Evolutionary conservation across 139 green algal genomes (phyloP).

Genomic region (Chlorella sorokiniana): DNA sequence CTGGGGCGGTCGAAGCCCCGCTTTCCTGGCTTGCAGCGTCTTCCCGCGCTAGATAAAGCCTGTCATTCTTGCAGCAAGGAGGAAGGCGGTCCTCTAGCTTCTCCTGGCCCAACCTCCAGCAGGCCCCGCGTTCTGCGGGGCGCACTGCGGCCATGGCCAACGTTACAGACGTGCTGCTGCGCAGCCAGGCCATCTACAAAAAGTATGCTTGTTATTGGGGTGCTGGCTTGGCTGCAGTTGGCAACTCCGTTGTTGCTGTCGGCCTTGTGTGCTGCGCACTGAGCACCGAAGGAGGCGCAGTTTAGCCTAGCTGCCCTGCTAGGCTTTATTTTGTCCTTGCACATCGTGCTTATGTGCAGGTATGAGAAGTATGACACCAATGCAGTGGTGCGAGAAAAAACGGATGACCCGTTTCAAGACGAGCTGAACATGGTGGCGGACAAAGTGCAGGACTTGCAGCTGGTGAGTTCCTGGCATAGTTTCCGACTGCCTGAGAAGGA

Average conservation of each 20-base stretch:
- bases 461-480: conserved; percentile 49
- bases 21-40: too few relatives aligned
- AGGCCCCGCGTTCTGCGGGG: not conserved
- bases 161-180: conserved; percentile 20
- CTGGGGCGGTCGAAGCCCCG: too few relatives aligned
- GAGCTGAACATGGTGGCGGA: conserved; percentile 64
- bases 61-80: too few relatives aligned
- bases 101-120: not conserved
- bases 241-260: not conserved
- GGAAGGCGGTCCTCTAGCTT: not conserved
- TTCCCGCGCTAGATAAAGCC: too few relatives aligned
- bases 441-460: conserved; percentile 65
- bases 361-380: conserved; percentile 80
- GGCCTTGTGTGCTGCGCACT: too few relatives aligned
- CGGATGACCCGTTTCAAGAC: conserved; percentile 72
- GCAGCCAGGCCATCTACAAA: conserved; percentile 25
- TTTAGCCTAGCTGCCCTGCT: too few relatives aligned
- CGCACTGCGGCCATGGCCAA: not conserved
- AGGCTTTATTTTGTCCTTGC: not conserved
- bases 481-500: too few relatives aligned
- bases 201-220: too few relatives aligned
- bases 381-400: conserved; percentile 44
- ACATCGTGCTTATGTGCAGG: conserved; percentile 39
- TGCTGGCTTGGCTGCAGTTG: not conserved
- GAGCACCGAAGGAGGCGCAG: too few relatives aligned